Evolutionary conservation across 1,284 basidiomycete genomes (phyloP).

Genomic region (Limonomyces culmigenus): DNA sequence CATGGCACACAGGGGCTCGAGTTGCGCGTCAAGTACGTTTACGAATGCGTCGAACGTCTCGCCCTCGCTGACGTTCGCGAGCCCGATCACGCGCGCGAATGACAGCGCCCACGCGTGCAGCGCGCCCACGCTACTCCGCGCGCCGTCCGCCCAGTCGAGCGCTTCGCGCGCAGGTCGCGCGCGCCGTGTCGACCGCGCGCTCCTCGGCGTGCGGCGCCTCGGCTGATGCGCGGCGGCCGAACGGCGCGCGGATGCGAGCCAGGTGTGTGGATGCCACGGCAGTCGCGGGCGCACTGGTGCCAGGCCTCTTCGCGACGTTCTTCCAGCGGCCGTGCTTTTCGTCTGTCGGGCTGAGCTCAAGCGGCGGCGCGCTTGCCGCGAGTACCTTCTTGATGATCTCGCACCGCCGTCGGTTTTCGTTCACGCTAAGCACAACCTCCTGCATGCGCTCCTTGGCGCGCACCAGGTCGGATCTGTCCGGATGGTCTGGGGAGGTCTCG

Average conservation of each 20-base stretch:
- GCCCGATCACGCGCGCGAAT: slow-evolving; percentile 53
- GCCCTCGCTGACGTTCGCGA: slow-evolving; percentile 22
- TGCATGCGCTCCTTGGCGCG: slow-evolving; percentile 56
- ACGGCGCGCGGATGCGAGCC: slow-evolving; percentile 32
- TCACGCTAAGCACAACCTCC: slow-evolving; percentile 69
- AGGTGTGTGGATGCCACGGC: slow-evolving; percentile 40
- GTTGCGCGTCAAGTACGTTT: slow-evolving; percentile 31
- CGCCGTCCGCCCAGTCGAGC: slow-evolving; percentile 39
- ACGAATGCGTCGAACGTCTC: slow-evolving; percentile 67
- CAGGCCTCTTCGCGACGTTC: slow-evolving; percentile 18
- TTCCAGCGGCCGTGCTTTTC: slow-evolving; percentile 9
- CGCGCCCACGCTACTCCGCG: slow-evolving; percentile 23
- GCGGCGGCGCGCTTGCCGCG: slow-evolving; percentile 6
- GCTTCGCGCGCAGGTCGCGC: slow-evolving; percentile 42
- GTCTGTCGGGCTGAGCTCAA: no score
- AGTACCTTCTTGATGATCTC: slow-evolving; percentile 72
- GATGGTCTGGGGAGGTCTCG: slow-evolving; percentile 62
- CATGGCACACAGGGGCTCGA: slow-evolving; percentile 32
- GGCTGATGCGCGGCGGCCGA: slow-evolving; percentile 13
- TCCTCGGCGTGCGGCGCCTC: slow-evolving; percentile 31
- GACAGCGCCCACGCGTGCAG: slow-evolving; percentile 42
- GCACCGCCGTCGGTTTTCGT: slow-evolving; percentile 71
- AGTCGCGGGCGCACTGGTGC: slow-evolving; percentile 17
- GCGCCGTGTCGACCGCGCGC: slow-evolving; percentile 31
- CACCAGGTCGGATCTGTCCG: slow-evolving; percentile 52